Conservation (phyloP, 345 rosid genomes). For the Syzygium oleosum region DNA sequence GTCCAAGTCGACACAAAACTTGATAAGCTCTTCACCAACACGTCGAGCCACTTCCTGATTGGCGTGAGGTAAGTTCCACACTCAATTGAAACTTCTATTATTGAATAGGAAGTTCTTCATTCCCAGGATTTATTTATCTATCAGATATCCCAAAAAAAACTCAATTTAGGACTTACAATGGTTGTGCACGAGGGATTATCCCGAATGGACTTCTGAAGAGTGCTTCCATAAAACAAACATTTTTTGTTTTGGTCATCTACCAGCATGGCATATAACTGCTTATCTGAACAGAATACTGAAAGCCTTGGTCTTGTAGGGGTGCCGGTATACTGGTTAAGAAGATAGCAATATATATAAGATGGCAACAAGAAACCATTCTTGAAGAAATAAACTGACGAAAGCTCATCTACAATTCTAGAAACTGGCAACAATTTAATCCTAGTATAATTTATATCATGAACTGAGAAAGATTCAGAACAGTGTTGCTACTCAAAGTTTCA, state of each 20-base stretch:
- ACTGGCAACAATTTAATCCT: not conserved
- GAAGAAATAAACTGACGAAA: not conserved
- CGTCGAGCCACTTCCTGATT: constrained; percentile 74
- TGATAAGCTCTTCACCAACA: constrained; percentile 78
- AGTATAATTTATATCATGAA: not conserved
- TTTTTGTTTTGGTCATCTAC: constrained; percentile 82
- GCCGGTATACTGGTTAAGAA: constrained; percentile 46
- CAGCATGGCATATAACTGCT: constrained; percentile 81
- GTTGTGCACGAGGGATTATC: constrained; percentile 46
- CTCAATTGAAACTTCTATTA: not conserved
- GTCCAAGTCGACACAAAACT: constrained; percentile 49
- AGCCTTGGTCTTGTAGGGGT: constrained; percentile 64
- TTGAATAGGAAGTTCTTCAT: not conserved
- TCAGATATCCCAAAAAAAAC: not conserved
- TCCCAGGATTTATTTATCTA: not conserved
- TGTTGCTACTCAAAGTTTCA: not conserved
- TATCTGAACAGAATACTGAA: constrained; percentile 85
- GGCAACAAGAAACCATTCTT: not conserved
- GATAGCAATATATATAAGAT: not conserved
- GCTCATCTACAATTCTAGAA: not conserved
- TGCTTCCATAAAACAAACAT: constrained; percentile 71
- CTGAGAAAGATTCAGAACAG: not conserved
- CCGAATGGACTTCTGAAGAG: constrained; percentile 72
- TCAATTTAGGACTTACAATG: constrained; percentile 32
- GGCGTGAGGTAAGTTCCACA: not conserved